These are phyloP conservation scores for Candida krabiensis DNA, from an alignment of 805 yeast genomes.

Conservation along the genomic window DNA sequence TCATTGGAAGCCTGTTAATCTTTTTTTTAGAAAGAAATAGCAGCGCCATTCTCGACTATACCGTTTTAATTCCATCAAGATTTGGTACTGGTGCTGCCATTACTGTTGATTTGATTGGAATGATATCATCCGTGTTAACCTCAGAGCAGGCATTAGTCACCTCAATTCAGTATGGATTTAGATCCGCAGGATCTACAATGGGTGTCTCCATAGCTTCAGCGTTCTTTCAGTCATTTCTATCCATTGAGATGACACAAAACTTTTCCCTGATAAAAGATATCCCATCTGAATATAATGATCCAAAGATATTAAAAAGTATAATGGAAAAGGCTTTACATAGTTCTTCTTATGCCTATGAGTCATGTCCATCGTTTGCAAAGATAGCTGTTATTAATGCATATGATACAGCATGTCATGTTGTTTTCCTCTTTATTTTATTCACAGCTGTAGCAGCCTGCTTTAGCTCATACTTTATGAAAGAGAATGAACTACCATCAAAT, in stretches of 20 bases:
- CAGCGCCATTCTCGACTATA: conserved; percentile 37
- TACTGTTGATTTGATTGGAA: conserved; percentile 70
- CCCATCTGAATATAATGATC: conserved; percentile 21
- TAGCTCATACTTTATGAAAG: conserved; percentile 13
- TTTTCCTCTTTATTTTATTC: conserved; percentile 43
- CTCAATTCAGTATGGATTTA: conserved; percentile 77
- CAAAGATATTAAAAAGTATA: conserved; percentile 12
- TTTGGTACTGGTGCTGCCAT: conserved; percentile 65
- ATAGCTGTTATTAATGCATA: conserved; percentile 49
- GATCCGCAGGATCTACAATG: conserved; percentile 55
- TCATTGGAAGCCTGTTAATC: conserved; percentile 46
- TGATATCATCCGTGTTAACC: conserved; percentile 72
- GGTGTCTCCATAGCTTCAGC: conserved; percentile 54
- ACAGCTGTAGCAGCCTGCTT: conserved; percentile 19
- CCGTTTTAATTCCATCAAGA: conserved; percentile 54
- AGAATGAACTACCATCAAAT: conserved; percentile 15
- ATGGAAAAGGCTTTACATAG: conserved; percentile 19
- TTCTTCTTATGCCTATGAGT: conserved; percentile 27
- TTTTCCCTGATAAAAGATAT: conserved; percentile 13
- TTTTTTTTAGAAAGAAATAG: conserved; percentile 23
- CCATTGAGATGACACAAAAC: conserved; percentile 11
- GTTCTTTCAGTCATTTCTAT: conserved; percentile 36
- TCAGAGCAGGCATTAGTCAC: conserved; percentile 82
- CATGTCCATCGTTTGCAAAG: conserved; percentile 52
- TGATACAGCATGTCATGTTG: conserved; percentile 49